Conservation (phyloP, 1,139 yeast genomes). For the Ogataea hybrid region DNA sequence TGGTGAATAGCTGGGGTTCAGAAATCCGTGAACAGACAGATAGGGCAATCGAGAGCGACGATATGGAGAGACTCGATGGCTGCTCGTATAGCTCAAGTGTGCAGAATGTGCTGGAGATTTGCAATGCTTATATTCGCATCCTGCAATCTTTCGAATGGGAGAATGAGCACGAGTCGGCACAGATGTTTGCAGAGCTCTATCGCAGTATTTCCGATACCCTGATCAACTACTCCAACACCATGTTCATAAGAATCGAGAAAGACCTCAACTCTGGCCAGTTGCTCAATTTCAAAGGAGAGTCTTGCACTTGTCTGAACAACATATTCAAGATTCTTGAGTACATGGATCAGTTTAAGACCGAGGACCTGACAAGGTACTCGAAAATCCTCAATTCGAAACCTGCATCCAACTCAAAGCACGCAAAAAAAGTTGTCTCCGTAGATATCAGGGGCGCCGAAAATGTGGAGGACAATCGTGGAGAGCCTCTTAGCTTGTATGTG, state of each 20-base stretch:
- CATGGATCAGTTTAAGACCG: conserved; percentile 13
- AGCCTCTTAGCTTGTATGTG: conserved; percentile 64
- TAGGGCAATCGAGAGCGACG: conserved; percentile 22
- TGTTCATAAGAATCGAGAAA: conserved; percentile 20
- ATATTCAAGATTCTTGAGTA: conserved; percentile 23
- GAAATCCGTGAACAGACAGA: conserved; percentile 25
- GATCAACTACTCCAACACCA: conserved; percentile 21
- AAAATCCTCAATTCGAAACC: conserved; percentile 15
- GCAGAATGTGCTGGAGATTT: conserved; percentile 26
- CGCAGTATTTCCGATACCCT: conserved; percentile 23
- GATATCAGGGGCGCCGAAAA: conserved; percentile 70
- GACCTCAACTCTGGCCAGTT: conserved; percentile 16
- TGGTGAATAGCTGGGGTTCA: conserved; percentile 25
- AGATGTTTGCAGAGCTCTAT: conserved; percentile 24
- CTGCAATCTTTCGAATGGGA: conserved; percentile 29
- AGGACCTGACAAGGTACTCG: conserved; percentile 29
- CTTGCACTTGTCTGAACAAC: conserved; percentile 31
- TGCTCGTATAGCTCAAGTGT: conserved; percentile 28
- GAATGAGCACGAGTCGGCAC: conserved; percentile 24
- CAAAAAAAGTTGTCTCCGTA: conserved; percentile 25
- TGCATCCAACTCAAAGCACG: conserved; percentile 3
- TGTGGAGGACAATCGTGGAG: conserved; percentile 51
- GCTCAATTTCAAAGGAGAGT: conserved; percentile 18
- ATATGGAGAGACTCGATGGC: conserved; percentile 23
- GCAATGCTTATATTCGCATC: conserved; percentile 28